Percentiles rank a stretch among this genome's conserved stretches.
Conservation (phyloP, 345 rosid species). For the Erucastrum elatum region DNA sequence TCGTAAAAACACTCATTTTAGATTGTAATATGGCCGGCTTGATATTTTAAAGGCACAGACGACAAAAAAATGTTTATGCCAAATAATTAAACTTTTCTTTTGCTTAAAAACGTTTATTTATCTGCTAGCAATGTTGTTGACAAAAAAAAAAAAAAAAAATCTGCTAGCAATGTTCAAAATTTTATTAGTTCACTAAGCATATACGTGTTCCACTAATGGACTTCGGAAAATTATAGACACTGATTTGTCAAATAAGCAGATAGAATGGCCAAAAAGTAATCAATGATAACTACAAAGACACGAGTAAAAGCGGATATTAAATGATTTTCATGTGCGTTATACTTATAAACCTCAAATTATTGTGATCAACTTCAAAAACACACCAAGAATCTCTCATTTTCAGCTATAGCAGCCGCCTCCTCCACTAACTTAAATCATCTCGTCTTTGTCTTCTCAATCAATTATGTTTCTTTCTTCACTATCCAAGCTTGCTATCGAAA, state of each 20-base stretch:
- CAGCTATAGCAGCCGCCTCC: slow-evolving; percentile 22
- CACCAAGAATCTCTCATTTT: slow-evolving; percentile 4
- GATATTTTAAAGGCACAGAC: too few species aligned
- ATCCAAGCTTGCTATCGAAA: slow-evolving; percentile 26
- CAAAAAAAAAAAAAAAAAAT: too few species aligned
- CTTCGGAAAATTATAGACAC: not conserved
- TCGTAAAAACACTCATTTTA: too few species aligned
- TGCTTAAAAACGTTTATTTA: too few species aligned
- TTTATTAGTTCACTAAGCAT: too few species aligned
- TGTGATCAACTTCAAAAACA: slow-evolving; percentile 30
- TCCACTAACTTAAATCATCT: slow-evolving; percentile 13
- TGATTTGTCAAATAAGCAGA: slow-evolving; percentile 3
- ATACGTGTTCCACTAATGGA: too few species aligned
- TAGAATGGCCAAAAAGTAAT: not conserved
- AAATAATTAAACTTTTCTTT: too few species aligned
- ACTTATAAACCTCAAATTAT: slow-evolving; percentile 19
- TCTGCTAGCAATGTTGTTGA: too few species aligned
- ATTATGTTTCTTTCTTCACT: slow-evolving; percentile 4
- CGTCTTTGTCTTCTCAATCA: slow-evolving; percentile 13
- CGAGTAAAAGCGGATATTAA: slow-evolving; percentile 19
- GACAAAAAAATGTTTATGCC: too few species aligned
- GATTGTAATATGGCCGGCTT: too few species aligned
- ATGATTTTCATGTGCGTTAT: slow-evolving; percentile 32
- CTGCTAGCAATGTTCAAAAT: too few species aligned
- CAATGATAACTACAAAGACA: not conserved